A percentile compares a stretch with the other conserved stretches of the same genome.
phyloP scores from a whole-genome alignment of 2,329 filamentous ascomycete species.

The Trichoderma polysporum region DNA sequence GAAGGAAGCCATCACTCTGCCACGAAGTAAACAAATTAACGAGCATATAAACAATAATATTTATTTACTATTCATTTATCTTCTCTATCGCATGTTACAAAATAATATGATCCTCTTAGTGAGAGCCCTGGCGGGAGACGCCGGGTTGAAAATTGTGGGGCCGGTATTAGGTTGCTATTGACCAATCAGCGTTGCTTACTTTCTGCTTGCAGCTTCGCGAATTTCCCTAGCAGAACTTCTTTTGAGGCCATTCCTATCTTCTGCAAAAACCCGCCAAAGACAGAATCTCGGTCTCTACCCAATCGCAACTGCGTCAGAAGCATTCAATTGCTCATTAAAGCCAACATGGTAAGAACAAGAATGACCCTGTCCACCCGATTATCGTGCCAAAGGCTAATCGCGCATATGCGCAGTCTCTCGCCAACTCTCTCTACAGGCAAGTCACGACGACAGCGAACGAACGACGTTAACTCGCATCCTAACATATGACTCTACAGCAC shows the following conservation, averaged over 20 bases:
- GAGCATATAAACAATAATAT: neutral
- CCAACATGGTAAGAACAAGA: slow-evolving; percentile 39
- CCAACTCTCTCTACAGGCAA: slow-evolving; percentile 43
- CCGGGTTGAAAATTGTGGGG: slow-evolving; percentile 26
- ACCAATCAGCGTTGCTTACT: slow-evolving; percentile 37
- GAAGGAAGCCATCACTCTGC: no score
- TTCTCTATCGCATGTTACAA: neutral
- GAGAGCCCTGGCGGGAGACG: slow-evolving; percentile 3
- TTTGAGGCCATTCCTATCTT: slow-evolving; percentile 30
- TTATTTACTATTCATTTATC: neutral
- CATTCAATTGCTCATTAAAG: slow-evolving; percentile 34
- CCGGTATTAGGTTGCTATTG: slow-evolving; percentile 21
- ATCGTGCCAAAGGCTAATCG: slow-evolving; percentile 35
- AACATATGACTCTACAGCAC: slow-evolving; percentile 54
- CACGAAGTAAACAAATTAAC: neutral
- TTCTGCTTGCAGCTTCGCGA: slow-evolving; percentile 35
- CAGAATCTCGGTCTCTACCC: slow-evolving; percentile 31
- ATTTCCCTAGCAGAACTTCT: slow-evolving; percentile 37
- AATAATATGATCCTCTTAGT: neutral
- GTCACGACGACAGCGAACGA: slow-evolving; percentile 29
- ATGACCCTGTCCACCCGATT: neutral
- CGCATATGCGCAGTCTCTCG: slow-evolving; percentile 38
- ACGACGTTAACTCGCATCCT: slow-evolving; percentile 27
- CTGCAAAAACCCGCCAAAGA: slow-evolving; percentile 30
- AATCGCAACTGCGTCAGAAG: slow-evolving; percentile 28